Evolutionary conservation across 495 filamentous ascomycete species (phyloP).

Genomic region (Staphylotrichum longicolle): DNA sequence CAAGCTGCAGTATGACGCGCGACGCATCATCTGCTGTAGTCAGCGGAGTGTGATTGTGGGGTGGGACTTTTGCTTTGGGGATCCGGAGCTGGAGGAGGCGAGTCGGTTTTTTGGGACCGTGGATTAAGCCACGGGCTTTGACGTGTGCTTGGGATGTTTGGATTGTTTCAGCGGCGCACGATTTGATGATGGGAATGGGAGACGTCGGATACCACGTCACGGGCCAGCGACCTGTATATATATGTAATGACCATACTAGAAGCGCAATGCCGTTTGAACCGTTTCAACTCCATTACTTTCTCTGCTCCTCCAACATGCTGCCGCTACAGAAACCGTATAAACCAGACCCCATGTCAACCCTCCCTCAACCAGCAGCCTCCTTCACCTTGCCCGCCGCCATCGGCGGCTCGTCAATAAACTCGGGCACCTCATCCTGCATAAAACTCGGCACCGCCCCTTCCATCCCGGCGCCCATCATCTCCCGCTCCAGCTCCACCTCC

Average conservation of each 20-base stretch:
- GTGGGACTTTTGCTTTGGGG: constrained; percentile 96
- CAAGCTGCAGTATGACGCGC: constrained; percentile 93
- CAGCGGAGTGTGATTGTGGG: constrained; percentile 90
- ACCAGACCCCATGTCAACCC: not conserved
- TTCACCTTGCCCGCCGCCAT: constrained; percentile 67
- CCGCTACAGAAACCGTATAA: not conserved
- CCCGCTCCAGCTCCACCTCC: constrained; percentile 73
- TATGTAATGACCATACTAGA: constrained; percentile 1
- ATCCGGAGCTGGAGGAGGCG: constrained; percentile 76
- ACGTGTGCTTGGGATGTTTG: no score
- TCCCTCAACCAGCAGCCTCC: constrained; percentile 62
- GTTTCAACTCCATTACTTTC: not conserved
- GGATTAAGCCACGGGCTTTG: constrained; percentile 32
- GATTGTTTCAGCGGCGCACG: not conserved
- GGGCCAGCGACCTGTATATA: not conserved
- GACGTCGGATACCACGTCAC: not conserved
- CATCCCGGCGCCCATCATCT: constrained; percentile 52
- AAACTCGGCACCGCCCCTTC: constrained; percentile 67
- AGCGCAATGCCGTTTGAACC: not conserved
- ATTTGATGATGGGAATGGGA: constrained; percentile 3
- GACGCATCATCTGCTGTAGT: constrained; percentile 90
- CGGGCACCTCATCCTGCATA: constrained; percentile 77
- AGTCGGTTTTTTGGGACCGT: constrained; percentile 69
- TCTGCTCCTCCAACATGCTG: not conserved
- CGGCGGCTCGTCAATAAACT: constrained; percentile 84